Percentiles rank a stretch among this genome's conserved stretches.
phyloP scores from a whole-genome alignment of 73 alveolate genomes.

The Uronychia setigera region DNA sequence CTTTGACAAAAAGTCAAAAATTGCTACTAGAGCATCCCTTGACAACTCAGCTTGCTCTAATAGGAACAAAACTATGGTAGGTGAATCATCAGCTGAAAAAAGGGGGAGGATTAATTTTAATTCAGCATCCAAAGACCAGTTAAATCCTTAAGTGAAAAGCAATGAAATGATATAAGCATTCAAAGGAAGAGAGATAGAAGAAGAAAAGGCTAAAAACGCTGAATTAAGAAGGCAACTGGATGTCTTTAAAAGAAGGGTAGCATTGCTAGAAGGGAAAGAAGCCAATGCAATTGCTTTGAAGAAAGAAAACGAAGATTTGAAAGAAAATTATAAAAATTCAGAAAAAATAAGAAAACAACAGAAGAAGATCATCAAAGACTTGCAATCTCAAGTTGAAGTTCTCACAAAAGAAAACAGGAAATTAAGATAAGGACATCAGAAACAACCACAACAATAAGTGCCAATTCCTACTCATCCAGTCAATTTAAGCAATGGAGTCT shows the following conservation, averaged over 20 bases:
- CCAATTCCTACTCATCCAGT: too few species aligned
- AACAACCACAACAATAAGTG: too few species aligned
- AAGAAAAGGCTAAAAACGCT: not conserved
- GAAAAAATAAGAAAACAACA: not conserved
- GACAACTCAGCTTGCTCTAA: not conserved
- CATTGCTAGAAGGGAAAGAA: not conserved
- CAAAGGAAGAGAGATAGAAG: not conserved
- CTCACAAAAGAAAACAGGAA: not conserved
- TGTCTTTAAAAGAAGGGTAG: not conserved
- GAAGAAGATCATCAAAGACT: not conserved
- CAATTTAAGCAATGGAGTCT: too few species aligned
- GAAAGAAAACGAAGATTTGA: not conserved
- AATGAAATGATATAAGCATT: not conserved
- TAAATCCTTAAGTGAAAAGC: too few species aligned
- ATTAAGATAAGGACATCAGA: too few species aligned
- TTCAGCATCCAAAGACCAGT: not conserved
- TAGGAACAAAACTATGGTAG: not conserved
- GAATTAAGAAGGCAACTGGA: not conserved
- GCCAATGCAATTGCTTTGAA: not conserved
- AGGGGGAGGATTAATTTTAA: not conserved
- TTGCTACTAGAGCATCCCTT: not conserved
- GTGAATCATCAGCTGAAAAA: not conserved
- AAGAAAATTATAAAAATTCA: not conserved
- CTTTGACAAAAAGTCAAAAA: not conserved
- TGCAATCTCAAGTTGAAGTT: not conserved